These are phyloP conservation scores for Amaranthus cruentus DNA, from an alignment of 148 eudicot species.

Conservation along the genomic window DNA sequence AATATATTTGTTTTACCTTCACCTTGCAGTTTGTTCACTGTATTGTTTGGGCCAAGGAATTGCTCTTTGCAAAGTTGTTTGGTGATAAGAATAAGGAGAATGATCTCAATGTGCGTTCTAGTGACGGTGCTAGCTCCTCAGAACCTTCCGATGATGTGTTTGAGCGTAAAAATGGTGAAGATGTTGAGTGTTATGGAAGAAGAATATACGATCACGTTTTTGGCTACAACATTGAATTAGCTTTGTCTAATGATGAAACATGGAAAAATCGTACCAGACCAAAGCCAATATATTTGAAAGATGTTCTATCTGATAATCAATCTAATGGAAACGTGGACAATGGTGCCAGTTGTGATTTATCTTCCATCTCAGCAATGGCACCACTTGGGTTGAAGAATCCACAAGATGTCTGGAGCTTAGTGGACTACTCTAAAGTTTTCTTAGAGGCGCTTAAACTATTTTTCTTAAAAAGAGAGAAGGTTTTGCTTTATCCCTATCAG, in stretches of 20 bases:
- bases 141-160: conserved; percentile 68
- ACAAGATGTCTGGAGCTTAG: conserved; percentile 83
- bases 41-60: conserved; percentile 97
- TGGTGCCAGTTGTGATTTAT: conserved; percentile 35
- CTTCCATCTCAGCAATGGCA: conserved; percentile 79
- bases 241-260: conserved; percentile 88
- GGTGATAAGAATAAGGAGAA: conserved; percentile 92
- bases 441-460: conserved; percentile 76
- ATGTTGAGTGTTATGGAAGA: conserved; percentile 63
- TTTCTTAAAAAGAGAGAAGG: conserved; percentile 70
- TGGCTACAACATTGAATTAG: conserved; percentile 85
- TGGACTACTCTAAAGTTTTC: conserved; percentile 68
- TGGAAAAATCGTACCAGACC: conserved; percentile 90
- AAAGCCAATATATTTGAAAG: conserved; percentile 65
- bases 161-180: conserved; percentile 65
- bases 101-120: conserved; percentile 89
- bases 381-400: conserved; percentile 87
- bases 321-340: conserved; percentile 57
- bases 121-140: conserved; percentile 75
- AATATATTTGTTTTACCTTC: conserved; percentile 5
- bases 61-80: conserved; percentile 87
- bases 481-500: conserved; percentile 14
- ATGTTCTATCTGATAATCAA: conserved; percentile 42
- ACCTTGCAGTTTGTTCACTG: conserved; percentile 94
- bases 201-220: conserved; percentile 91